A percentile compares a stretch with the other conserved stretches of the same genome.
Evolutionary conservation across 2,329 filamentous ascomycete genomes (phyloP).

Genomic region (Penicillium palitans): DNA sequence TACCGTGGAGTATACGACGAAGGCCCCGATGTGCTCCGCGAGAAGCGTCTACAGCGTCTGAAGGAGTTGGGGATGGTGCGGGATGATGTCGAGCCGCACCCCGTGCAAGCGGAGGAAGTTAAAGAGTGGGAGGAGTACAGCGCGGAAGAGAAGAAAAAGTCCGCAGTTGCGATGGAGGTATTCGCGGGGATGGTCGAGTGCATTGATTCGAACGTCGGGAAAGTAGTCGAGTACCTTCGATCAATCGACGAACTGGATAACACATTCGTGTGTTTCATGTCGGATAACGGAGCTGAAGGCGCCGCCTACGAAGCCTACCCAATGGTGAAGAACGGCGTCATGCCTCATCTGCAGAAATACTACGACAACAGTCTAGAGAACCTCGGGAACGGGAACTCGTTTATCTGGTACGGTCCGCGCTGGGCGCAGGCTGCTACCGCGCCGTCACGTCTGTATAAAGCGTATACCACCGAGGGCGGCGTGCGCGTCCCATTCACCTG

Average conservation of each 20-base stretch:
- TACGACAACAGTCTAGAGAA: constrained; percentile 61
- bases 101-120: constrained; percentile 47
- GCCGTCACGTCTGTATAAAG: constrained; percentile 52
- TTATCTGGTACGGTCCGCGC: constrained; percentile 61
- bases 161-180: constrained; percentile 58
- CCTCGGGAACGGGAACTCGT: constrained; percentile 58
- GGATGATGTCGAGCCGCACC: constrained; percentile 45
- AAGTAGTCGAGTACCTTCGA: constrained; percentile 58
- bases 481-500: constrained; percentile 57
- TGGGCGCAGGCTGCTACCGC: constrained; percentile 59
- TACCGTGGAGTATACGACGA: constrained; percentile 63
- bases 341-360: constrained; percentile 57
- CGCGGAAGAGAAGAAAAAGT: constrained; percentile 42
- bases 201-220: constrained; percentile 62
- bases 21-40: constrained; percentile 58
- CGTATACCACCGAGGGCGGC: constrained; percentile 52
- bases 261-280: constrained; percentile 65
- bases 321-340: constrained; percentile 55
- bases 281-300: constrained; percentile 63
- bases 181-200: constrained; percentile 65
- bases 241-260: constrained; percentile 61
- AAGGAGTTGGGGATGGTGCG: constrained; percentile 59
- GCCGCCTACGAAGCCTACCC: constrained; percentile 60
- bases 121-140: constrained; percentile 42
- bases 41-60: constrained; percentile 55